Evolutionary conservation across 495 filamentous ascomycete species (phyloP).

Genomic region (Neurospora sublineolata): DNA sequence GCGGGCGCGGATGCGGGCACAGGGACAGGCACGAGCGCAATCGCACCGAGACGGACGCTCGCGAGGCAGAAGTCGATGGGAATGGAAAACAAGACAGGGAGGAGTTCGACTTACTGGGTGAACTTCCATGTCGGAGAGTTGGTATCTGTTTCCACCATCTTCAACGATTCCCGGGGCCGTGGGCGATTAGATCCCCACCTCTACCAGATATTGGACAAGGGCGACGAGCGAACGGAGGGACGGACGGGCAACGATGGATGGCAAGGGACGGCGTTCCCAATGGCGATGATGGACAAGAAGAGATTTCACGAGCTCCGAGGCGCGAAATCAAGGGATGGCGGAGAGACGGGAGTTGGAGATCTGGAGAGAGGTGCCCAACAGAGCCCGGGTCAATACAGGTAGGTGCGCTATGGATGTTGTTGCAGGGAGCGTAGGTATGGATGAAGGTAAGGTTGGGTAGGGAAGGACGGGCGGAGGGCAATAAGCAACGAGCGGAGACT

Average conservation of each 20-base stretch:
- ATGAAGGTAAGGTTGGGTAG: not conserved
- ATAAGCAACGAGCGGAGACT: not conserved
- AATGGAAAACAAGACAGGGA: not conserved
- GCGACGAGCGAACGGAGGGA: conserved; percentile 10
- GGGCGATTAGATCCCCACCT: conserved; percentile 13
- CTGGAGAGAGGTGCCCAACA: not conserved
- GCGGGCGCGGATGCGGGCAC: not conserved
- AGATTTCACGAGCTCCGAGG: conserved; percentile 3
- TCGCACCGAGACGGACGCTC: not conserved
- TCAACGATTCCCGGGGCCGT: conserved; percentile 25
- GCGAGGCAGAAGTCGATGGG: not conserved
- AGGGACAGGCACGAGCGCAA: not conserved
- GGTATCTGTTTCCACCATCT: conserved; percentile 95
- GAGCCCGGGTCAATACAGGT: not conserved
- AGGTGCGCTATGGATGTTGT: not conserved
- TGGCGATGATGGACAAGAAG: conserved; percentile 5
- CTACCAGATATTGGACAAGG: conserved; percentile 13
- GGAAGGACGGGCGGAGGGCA: not conserved
- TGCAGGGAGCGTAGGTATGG: not conserved
- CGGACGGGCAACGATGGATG: conserved; percentile 2
- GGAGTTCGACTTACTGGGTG: conserved; percentile 73
- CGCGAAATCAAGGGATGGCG: not conserved
- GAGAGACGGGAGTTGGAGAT: not conserved
- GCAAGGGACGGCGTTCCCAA: not conserved
- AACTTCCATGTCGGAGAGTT: conserved; percentile 98